phyloP scores from a whole-genome alignment of 768 basidiomycete species.

The Phylloporus arenicola region DNA sequence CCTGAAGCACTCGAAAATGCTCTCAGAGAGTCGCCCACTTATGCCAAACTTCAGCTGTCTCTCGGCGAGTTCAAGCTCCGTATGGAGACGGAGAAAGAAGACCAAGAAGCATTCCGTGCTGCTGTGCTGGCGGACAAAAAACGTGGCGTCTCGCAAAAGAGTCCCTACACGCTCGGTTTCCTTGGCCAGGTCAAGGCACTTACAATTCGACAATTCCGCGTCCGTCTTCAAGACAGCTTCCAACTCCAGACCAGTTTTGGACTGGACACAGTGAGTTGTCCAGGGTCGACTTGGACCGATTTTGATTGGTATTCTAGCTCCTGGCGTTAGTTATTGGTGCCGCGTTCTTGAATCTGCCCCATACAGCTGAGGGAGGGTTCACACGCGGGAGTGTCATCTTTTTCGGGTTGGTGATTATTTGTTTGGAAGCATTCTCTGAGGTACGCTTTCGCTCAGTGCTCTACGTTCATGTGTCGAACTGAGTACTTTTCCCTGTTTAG shows the following conservation, averaged over 20 bases:
- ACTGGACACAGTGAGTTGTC: slow-evolving; percentile 48
- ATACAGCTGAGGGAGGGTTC: slow-evolving; percentile 76
- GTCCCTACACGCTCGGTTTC: slow-evolving; percentile 81
- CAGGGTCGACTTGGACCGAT: neutral
- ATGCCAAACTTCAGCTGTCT: slow-evolving; percentile 38
- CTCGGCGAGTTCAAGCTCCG: slow-evolving; percentile 50
- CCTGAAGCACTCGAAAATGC: slow-evolving; percentile 64
- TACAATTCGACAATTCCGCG: slow-evolving; percentile 67
- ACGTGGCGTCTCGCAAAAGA: slow-evolving; percentile 68
- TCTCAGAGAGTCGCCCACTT: slow-evolving; percentile 47
- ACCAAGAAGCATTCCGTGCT: slow-evolving; percentile 72
- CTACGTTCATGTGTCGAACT: neutral
- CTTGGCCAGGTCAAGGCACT: slow-evolving; percentile 66
- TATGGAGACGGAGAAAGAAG: slow-evolving; percentile 56
- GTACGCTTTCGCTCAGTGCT: slow-evolving; percentile 29
- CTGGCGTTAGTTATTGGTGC: slow-evolving; percentile 61
- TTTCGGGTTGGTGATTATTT: slow-evolving; percentile 57
- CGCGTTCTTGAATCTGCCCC: slow-evolving; percentile 67
- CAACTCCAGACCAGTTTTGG: slow-evolving; percentile 68
- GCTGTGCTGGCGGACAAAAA: slow-evolving; percentile 77
- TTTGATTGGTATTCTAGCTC: slow-evolving; percentile 7
- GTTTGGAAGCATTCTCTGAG: slow-evolving; percentile 70
- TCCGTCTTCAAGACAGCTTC: slow-evolving; percentile 70
- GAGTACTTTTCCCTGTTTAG: slow-evolving; percentile 20
- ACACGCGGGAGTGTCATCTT: slow-evolving; percentile 84